phyloP scores from a whole-genome alignment of 306 rosid genomes.

The Vicia villosa region DNA sequence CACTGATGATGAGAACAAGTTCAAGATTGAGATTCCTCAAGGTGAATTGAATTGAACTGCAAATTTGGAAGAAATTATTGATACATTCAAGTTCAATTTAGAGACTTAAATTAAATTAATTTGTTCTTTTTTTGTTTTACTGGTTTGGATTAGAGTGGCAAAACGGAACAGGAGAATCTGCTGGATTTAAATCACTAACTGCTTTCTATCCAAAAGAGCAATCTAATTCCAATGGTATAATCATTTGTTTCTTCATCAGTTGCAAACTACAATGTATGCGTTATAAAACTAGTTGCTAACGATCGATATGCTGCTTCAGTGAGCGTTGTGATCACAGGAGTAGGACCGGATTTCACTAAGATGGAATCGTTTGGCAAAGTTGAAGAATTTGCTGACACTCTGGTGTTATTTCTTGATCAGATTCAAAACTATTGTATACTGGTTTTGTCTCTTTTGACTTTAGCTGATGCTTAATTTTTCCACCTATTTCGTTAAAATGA shows the following conservation, averaged over 20 bases:
- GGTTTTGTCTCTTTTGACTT: not conserved
- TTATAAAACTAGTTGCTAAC: not conserved
- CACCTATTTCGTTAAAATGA: conserved; percentile 1
- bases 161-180: conserved; percentile 78
- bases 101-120: not conserved
- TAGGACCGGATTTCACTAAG: conserved; percentile 89
- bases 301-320: conserved; percentile 47
- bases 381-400: conserved; percentile 90
- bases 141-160: conserved; percentile 57
- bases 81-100: not conserved
- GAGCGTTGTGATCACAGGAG: conserved; percentile 78
- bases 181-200: conserved; percentile 78
- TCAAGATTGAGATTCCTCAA: conserved; percentile 73
- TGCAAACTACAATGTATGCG: not conserved
- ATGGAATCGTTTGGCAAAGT: conserved; percentile 98
- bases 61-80: conserved; percentile 9
- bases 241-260: not conserved
- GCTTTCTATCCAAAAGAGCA: conserved; percentile 78
- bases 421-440: conserved; percentile 7
- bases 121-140: not conserved
- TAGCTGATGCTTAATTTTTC: conserved; percentile 1
- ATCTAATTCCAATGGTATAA: conserved; percentile 66
- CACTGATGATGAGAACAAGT: conserved; percentile 75
- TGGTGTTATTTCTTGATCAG: conserved; percentile 48
- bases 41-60: conserved; percentile 49